Percentiles rank a stretch among this genome's conserved stretches.
These are phyloP conservation scores for Wakefieldia striispora DNA, from an alignment of 768 basidiomycete species.

Conservation along the genomic window DNA sequence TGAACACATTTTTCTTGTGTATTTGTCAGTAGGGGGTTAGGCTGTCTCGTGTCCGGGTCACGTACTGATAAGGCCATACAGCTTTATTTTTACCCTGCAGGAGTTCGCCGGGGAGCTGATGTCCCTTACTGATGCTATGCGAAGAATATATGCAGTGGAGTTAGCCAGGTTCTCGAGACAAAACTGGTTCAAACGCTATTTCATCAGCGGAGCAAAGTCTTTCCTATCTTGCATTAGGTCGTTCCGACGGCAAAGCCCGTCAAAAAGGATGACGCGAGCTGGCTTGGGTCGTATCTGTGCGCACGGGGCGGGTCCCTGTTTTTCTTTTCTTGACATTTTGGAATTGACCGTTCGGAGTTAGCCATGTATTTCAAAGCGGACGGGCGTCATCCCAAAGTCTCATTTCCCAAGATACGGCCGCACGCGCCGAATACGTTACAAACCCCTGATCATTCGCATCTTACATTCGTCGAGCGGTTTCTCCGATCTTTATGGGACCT, in stretches of 20 bases:
- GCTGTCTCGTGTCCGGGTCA: neutral
- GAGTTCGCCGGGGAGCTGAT: conserved; percentile 87
- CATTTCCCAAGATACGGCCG: conserved; percentile 78
- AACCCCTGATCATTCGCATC: conserved; percentile 60
- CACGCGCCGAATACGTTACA: conserved; percentile 87
- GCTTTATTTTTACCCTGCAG: conserved; percentile 95
- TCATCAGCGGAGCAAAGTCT: conserved; percentile 23
- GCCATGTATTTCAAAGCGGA: conserved; percentile 55
- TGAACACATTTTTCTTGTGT: conserved; percentile 85
- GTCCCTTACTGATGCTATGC: conserved; percentile 80
- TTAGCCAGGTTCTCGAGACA: conserved; percentile 38
- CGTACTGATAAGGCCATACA: conserved; percentile 32
- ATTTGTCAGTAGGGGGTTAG: conserved; percentile 65
- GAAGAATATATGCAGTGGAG: conserved; percentile 71
- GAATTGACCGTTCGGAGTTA: conserved; percentile 20
- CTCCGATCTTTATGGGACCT: conserved; percentile 74
- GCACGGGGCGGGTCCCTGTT: conserved; percentile 11
- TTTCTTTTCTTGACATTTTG: neutral
- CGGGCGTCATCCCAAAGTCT: conserved; percentile 48
- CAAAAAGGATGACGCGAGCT: conserved; percentile 17
- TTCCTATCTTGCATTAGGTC: conserved; percentile 22
- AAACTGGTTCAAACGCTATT: conserved; percentile 41
- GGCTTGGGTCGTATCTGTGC: conserved; percentile 43
- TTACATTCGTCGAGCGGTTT: conserved; percentile 60
- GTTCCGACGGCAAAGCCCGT: conserved; percentile 9